Base-by-base conservation (phyloP, 2,329 filamentous ascomycete species). In the Claviceps sp. region DNA sequence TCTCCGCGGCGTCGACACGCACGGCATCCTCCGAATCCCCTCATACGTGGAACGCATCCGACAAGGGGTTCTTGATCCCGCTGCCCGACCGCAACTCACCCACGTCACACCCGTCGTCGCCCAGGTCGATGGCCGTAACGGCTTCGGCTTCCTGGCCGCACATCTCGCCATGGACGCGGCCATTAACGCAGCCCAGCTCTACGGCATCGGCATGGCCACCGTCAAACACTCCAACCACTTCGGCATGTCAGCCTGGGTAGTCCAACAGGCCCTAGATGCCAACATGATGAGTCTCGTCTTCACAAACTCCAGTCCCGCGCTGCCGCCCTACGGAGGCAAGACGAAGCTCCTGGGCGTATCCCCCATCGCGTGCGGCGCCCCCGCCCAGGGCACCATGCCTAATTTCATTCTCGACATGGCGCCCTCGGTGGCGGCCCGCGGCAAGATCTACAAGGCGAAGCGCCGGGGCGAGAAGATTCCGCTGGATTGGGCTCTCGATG, bases 141-240 rank as follows among this genome's bases (percentile, higher is more conserved):
- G 78, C 1, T 90, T 90, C 62, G 87, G 87, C 11, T 89, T 89
- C 60, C 71, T 89, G 0, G 80, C 83, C 0, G 85, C 85, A 0
- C 73, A 81, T 46, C 60, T 67, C 51, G 86, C 77, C 26, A 90
- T 91, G 81, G 64, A 66, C 1, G 73, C 74, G 0, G 86, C 86
- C 0, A 79, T 89, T 46, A 72, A 77, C 9, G 82, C 85, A 67
- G 86, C 86, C 0, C 67, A 71, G 24, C 63, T 68, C 1, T 81
- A 75, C 59, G 86, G 86, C 13, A 86, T 91, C 56, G 87, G 87
- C 26, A 82, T 93, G 77, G 84, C 84, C 0, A 80, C 77, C 53
- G 73, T 91, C 61, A 85, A 82, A 65, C 83, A 85, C 66, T 86
- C 82, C 42, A 91, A 91, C 60, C 86, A 91, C 65, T 90, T 87